Evolutionary conservation across 108 stramenopile species (phyloP).

Genomic region (Pelagomonas calceolata): DNA sequence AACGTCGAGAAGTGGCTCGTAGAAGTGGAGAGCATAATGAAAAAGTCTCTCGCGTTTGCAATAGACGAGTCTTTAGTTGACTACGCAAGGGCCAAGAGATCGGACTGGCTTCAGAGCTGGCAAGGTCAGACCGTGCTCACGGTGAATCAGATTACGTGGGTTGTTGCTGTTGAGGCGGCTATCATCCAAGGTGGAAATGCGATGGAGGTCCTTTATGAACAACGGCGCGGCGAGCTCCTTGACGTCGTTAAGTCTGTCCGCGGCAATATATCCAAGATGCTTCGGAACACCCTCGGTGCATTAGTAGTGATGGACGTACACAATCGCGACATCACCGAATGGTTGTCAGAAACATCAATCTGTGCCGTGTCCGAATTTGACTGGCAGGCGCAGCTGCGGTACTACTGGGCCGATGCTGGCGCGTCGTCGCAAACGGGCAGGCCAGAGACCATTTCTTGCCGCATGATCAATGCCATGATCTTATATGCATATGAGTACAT

Average conservation of each 20-base stretch:
- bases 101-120: constrained; percentile 39
- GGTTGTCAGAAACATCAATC: not conserved
- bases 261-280: constrained; percentile 21
- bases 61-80: constrained; percentile 15
- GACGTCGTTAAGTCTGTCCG: constrained; percentile 6
- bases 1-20: constrained; percentile 46
- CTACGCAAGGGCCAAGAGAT: constrained; percentile 27
- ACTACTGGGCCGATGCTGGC: constrained; percentile 40
- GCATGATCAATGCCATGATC: constrained; percentile 39
- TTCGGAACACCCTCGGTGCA: constrained; percentile 45
- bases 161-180: constrained; percentile 23
- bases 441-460: constrained; percentile 32
- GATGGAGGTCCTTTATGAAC: constrained; percentile 8
- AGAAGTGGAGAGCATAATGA: constrained; percentile 44
- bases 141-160: constrained; percentile 29
- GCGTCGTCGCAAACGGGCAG: constrained; percentile 14
- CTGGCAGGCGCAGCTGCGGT: constrained; percentile 46
- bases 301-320: constrained; percentile 58
- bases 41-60: constrained; percentile 27
- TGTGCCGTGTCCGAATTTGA: constrained; percentile 1
- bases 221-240: constrained; percentile 24
- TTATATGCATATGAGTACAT: constrained; percentile 61
- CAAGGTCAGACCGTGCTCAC: constrained; percentile 18
- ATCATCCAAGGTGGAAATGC: constrained; percentile 4
- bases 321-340: constrained; percentile 48